A percentile compares a stretch with the other conserved stretches of the same genome.
Conservation (phyloP, 805 yeast species). For the Maudiozyma pseudohumilis region DNA sequence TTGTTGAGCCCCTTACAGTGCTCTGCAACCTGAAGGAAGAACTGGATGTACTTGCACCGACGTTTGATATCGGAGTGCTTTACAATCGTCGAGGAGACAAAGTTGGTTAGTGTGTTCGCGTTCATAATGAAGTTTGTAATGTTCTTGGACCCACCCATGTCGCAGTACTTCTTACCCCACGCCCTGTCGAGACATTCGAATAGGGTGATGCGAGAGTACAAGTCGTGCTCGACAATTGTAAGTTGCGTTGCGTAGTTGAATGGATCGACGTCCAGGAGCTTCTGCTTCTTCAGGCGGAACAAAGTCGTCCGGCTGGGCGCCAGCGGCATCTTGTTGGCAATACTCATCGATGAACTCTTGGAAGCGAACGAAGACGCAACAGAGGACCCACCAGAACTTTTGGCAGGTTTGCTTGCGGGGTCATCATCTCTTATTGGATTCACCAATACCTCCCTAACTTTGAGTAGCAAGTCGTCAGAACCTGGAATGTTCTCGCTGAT, state of each 20-base stretch:
- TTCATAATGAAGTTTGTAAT: conserved; percentile 57
- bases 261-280: conserved; percentile 59
- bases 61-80: conserved; percentile 50
- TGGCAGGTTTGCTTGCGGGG: background rate
- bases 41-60: conserved; percentile 59
- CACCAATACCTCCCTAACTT: conserved; percentile 34
- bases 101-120: conserved; percentile 76
- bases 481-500: conserved; percentile 36
- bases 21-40: conserved; percentile 72
- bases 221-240: conserved; percentile 63
- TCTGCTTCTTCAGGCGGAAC: conserved; percentile 32
- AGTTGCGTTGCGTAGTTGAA: conserved; percentile 75
- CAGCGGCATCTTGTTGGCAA: background rate
- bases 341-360: background rate
- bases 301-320: conserved; percentile 7
- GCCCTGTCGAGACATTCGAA: conserved; percentile 68
- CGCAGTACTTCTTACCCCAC: conserved; percentile 63
- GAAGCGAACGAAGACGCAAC: background rate
- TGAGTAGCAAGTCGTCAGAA: conserved; percentile 31
- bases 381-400: background rate
- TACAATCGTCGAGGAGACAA: conserved; percentile 68
- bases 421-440: conserved; percentile 19
- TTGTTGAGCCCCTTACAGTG: conserved; percentile 67
- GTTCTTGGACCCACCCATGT: conserved; percentile 40
- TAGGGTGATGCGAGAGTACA: conserved; percentile 57